A percentile compares a stretch with the other conserved stretches of the same genome.
These are phyloP conservation scores for Sporothrix luriei DNA, from an alignment of 2,329 filamentous ascomycete species.

Conservation along the genomic window DNA sequence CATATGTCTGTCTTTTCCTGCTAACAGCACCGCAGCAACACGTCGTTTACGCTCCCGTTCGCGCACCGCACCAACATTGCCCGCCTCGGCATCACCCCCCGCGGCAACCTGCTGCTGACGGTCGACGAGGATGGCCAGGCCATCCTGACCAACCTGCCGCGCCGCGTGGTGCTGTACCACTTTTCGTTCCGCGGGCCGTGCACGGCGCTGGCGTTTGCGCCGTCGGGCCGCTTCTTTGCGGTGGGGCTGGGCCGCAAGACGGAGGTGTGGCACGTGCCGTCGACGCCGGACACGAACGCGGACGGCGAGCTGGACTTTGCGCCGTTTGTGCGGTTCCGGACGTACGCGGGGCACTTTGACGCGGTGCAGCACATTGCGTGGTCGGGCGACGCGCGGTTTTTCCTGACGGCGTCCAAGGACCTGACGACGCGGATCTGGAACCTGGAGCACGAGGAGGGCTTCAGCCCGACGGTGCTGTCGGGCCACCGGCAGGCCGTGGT, in stretches of 20 bases:
- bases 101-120: conserved; percentile 87
- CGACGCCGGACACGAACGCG: conserved; percentile 75
- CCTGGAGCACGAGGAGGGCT: conserved; percentile 80
- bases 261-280: conserved; percentile 95
- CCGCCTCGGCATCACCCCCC: conserved; percentile 82
- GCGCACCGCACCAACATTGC: conserved; percentile 92
- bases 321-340: conserved; percentile 85
- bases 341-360: conserved; percentile 87
- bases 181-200: conserved; percentile 90
- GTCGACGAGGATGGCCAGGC: conserved; percentile 93
- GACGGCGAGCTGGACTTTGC: conserved; percentile 91
- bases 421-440: conserved; percentile 95
- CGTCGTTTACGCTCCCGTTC: conserved; percentile 83
- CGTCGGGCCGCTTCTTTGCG: conserved; percentile 86
- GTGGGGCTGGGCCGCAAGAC: conserved; percentile 84
- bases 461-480: conserved; percentile 83
- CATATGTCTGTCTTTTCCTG: background rate
- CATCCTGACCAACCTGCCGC: conserved; percentile 86
- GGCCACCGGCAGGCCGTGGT: conserved; percentile 89
- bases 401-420: conserved; percentile 89
- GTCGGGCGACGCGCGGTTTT: conserved; percentile 95
- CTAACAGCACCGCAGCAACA: conserved; percentile 61
- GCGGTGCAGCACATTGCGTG: conserved; percentile 83
- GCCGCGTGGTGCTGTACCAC: conserved; percentile 85
- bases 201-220: conserved; percentile 84